Percentiles rank a stretch among this genome's conserved stretches.
Conservation (phyloP, 805 yeast species). For the Babjeviella inositovora region DNA sequence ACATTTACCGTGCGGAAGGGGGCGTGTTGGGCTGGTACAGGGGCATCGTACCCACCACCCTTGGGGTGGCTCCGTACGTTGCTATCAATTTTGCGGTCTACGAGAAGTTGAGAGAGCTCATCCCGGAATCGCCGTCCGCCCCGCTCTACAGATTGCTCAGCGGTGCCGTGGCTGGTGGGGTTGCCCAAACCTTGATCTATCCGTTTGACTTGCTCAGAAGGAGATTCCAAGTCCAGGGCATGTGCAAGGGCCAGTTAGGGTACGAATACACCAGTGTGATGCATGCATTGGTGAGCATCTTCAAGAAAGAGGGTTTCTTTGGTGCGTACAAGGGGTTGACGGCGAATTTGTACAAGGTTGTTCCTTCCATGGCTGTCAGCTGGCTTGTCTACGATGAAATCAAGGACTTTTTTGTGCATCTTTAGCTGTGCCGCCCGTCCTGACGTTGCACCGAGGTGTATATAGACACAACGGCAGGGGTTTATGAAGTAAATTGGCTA, state of each 20-base stretch:
- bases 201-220: slow-evolving; percentile 85
- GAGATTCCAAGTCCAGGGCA: slow-evolving; percentile 79
- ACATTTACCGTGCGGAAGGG: slow-evolving; percentile 66
- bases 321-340: slow-evolving; percentile 64
- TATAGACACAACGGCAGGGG: too few relatives aligned
- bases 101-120: slow-evolving; percentile 57
- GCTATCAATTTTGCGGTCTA: slow-evolving; percentile 86
- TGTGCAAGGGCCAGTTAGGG: slow-evolving; percentile 67
- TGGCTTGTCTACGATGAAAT: slow-evolving; percentile 78
- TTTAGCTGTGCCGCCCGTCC: too few relatives aligned
- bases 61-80: slow-evolving; percentile 94
- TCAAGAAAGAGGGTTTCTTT: slow-evolving; percentile 52
- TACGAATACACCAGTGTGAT: slow-evolving; percentile 64
- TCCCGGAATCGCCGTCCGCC: slow-evolving; percentile 15
- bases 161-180: slow-evolving; percentile 80
- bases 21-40: slow-evolving; percentile 65
- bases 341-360: slow-evolving; percentile 77
- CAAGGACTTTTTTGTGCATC: slow-evolving; percentile 28
- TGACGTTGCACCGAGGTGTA: too few relatives aligned
- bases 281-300: slow-evolving; percentile 61
- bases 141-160: slow-evolving; percentile 46
- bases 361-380: slow-evolving; percentile 92
- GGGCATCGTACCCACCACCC: slow-evolving; percentile 80
- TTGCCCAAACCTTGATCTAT: slow-evolving; percentile 81
- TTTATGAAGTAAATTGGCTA: too few relatives aligned